A percentile compares a stretch with the other conserved stretches of the same genome.
These are phyloP conservation scores for Moniliella sp. DNA, from an alignment of 1,284 basidiomycete species.

Conservation along the genomic window DNA sequence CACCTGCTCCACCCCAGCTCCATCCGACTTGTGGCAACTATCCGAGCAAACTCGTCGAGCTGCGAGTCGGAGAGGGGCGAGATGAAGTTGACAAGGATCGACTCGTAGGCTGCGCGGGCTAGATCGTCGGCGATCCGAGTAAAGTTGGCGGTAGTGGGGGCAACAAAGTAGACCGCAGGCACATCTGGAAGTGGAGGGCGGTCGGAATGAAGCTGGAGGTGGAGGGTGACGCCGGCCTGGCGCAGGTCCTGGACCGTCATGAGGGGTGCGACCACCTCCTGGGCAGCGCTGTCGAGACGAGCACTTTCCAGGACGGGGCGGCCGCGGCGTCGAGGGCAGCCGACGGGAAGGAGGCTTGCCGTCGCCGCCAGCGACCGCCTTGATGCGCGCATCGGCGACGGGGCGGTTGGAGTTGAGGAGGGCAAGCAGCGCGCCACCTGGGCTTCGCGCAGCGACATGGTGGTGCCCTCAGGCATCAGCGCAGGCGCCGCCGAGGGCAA, in stretches of 20 bases:
- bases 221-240: constrained; percentile 83
- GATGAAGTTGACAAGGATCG: not conserved
- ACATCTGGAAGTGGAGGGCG: no score
- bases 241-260: constrained; percentile 84
- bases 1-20: constrained; percentile 39
- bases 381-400: not conserved
- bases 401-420: constrained; percentile 27
- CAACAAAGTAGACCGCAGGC: constrained; percentile 87
- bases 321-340: not conserved
- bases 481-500: no score
- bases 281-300: constrained; percentile 86
- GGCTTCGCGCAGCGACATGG: constrained; percentile 6
- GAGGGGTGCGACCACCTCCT: constrained; percentile 84
- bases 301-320: constrained; percentile 55
- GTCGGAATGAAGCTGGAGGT: no score
- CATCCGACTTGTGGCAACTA: constrained; percentile 66
- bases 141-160: constrained; percentile 68
- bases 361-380: no score
- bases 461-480: no score
- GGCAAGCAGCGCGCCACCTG: constrained; percentile 23
- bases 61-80: constrained; percentile 52
- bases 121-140: constrained; percentile 38
- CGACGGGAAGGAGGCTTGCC: no score
- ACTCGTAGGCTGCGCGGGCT: not conserved
- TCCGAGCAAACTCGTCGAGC: constrained; percentile 75